Conservation (phyloP, 345 rosid species). For the Anacardium occidentale region DNA sequence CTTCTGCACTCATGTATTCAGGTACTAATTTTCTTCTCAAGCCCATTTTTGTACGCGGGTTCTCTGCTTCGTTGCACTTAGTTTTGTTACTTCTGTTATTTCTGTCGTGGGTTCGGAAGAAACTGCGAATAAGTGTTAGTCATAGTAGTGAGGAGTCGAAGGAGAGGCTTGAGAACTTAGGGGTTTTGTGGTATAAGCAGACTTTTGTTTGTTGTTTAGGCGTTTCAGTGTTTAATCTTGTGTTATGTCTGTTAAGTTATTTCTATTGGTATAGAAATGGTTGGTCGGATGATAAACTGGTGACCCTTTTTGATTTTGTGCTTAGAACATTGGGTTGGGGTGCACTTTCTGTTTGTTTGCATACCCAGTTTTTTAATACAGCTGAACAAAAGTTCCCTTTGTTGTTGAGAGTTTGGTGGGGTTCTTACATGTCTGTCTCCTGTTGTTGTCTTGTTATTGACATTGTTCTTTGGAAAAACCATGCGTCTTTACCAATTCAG, state of each 20-base stretch:
- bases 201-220: constrained; percentile 50
- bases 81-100: constrained; percentile 41
- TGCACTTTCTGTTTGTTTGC: constrained; percentile 39
- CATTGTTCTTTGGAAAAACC: constrained; percentile 35
- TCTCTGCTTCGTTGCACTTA: constrained; percentile 45
- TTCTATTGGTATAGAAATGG: constrained; percentile 61
- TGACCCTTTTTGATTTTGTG: constrained; percentile 55
- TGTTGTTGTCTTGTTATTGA: constrained; percentile 61
- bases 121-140: constrained; percentile 21
- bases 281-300: constrained; percentile 51
- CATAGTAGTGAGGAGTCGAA: constrained; percentile 29
- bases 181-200: constrained; percentile 34
- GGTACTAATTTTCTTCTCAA: constrained; percentile 34
- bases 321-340: constrained; percentile 67
- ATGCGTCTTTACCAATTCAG: constrained; percentile 26
- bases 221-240: constrained; percentile 51
- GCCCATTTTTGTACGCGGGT: constrained; percentile 38
- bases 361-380: constrained; percentile 28
- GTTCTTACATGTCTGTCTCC: constrained; percentile 49
- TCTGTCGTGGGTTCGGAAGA: constrained; percentile 35
- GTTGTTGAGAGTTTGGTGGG: constrained; percentile 72
- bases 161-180: constrained; percentile 22
- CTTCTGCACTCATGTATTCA: constrained; percentile 24
- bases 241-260: constrained; percentile 50
- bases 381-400: constrained; percentile 39